phyloP scores from a whole-genome alignment of 176 grass and related monocot genomes.

The Leersia perrieri region DNA sequence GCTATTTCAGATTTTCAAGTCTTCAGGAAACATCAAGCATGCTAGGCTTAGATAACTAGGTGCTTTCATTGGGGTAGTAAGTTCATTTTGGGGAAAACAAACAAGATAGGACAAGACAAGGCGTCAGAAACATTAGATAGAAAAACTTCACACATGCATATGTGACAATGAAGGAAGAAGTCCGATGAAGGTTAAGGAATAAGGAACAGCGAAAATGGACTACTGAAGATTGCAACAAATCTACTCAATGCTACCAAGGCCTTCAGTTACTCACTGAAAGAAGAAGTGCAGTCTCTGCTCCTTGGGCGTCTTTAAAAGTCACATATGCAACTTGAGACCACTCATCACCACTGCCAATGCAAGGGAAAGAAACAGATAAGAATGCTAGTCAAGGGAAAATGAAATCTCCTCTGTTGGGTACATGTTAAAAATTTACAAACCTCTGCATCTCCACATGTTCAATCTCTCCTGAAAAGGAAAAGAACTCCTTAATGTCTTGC shows the following conservation, averaged over 20 bases:
- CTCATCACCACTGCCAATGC: constrained; percentile 65
- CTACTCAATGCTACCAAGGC: background rate
- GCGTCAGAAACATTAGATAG: constrained; percentile 14
- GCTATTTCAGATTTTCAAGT: background rate
- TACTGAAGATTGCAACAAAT: background rate
- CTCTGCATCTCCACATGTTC: constrained; percentile 88
- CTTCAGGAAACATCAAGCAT: background rate
- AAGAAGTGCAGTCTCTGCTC: constrained; percentile 91
- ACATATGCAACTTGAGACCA: constrained; percentile 98
- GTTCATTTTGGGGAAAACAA: background rate
- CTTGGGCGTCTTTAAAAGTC: constrained; percentile 86
- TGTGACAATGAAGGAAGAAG: background rate
- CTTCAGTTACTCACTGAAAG: constrained; percentile 69
- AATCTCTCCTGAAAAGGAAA: constrained; percentile 93
- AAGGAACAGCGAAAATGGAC: background rate
- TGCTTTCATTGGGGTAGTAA: background rate
- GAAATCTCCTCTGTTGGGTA: background rate
- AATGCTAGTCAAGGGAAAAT: background rate
- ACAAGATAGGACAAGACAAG: background rate
- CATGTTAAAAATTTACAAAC: constrained; percentile 23
- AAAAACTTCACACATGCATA: background rate
- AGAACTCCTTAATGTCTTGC: constrained; percentile 91
- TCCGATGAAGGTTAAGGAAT: background rate
- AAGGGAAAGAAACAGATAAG: background rate
- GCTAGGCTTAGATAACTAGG: background rate